Evolutionary conservation across 2,329 filamentous ascomycete species (phyloP), one percentile per base, ranked within the genome.

Genomic region (Clonostachys rhizophaga): DNA sequence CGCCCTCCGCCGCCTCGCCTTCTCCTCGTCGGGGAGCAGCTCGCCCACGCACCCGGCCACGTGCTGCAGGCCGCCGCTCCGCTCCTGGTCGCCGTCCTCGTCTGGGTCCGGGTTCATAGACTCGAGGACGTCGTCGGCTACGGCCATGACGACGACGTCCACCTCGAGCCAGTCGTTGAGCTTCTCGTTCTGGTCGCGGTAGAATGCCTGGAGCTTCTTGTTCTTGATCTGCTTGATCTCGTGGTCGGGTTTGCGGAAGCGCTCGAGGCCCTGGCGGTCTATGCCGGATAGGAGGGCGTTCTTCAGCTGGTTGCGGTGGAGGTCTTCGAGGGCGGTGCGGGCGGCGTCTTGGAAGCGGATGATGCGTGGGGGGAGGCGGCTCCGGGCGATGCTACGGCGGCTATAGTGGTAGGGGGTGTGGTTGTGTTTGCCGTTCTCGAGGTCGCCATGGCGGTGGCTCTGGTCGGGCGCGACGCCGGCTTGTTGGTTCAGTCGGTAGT

Each of bases 81-180:
- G 51, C 44, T 65, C 62, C 45, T 53, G 54, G 7, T 64, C 62
- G 2, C 62, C 62, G 44, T 65, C 62, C 13, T 58, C 55, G n/a
- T 65, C 62, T 0, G 62, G 62, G 24, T 65, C 62, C 0, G 62
- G 61, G 40, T 65, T 61, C 62, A 64, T 64, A 6, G 55, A 58
- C 47, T 62, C 60, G 14, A 65, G 60, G 4, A 64, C 61, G 43
- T 65, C 58, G 44, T 62, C 59, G 8, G 62, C 60, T 14, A 65
- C 58, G 11, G 62, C 58, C 52, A 61, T 55, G n/a, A 65, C 60
- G 5, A 64, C 58, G 24, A 61, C 62, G 7, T 65, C 61, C 0
- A 65, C 62, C 52, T 64, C 61, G 24, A 64, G 58, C 61, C 61
- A 64, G 48, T 65, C 62, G 33, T 65, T 64, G 34, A 65, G 48